Evolutionary conservation across 495 filamentous ascomycete genomes (phyloP).

Genomic region (Usnea hakonensis): DNA sequence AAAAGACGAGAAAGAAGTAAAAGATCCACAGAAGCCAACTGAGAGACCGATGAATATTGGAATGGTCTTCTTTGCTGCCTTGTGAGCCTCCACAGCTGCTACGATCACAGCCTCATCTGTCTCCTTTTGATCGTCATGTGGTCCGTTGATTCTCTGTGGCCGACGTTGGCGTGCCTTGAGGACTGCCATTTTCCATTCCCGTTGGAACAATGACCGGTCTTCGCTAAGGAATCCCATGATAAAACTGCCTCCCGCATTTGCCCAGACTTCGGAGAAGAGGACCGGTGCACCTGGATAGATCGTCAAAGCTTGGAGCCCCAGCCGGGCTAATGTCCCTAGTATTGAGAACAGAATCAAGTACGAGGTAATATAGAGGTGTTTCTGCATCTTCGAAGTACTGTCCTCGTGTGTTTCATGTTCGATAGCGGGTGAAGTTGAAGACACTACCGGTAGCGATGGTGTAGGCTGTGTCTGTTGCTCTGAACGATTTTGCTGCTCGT

Average conservation of each 20-base stretch:
- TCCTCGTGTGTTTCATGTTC: too few species aligned
- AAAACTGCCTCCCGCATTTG: neutral
- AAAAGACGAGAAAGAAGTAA: constrained; percentile 87
- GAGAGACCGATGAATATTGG: constrained; percentile 89
- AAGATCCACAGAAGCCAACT: constrained; percentile 86
- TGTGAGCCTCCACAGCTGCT: constrained; percentile 8
- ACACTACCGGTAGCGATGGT: too few species aligned
- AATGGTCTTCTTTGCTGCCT: constrained; percentile 65
- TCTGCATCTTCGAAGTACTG: too few species aligned
- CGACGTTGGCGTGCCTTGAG: neutral
- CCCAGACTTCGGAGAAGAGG: neutral
- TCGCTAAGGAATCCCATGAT: neutral
- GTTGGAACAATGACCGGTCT: neutral
- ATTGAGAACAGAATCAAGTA: constrained; percentile 83
- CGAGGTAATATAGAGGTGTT: constrained; percentile 60
- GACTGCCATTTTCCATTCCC: neutral
- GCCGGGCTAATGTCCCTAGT: constrained; percentile 72
- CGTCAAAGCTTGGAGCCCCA: constrained; percentile 74
- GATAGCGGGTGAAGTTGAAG: too few species aligned
- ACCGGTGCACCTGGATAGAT: constrained; percentile 53
- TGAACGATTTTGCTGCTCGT: too few species aligned
- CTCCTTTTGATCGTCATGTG: neutral
- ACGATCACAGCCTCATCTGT: neutral
- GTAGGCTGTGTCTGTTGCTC: too few species aligned
- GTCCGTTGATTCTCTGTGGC: too few species aligned